Evolutionary conservation across 352 stramenopile species (phyloP), one percentile per base, ranked within the genome.

Genomic region (Phytophthora pinifolia): DNA sequence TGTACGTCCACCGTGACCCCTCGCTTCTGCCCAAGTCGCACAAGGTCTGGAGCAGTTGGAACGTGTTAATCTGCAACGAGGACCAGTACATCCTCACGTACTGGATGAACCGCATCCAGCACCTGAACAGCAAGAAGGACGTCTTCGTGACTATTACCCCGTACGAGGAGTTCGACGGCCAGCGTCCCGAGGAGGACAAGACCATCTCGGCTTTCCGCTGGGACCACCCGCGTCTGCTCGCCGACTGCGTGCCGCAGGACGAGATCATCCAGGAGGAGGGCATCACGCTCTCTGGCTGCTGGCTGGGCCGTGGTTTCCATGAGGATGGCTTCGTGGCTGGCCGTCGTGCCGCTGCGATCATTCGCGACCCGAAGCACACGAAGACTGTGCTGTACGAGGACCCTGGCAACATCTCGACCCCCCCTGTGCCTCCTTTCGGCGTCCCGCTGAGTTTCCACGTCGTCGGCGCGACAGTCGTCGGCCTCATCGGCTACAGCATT

Each of bases 101-200:
- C 75, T 94, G 84, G 84, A 94, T 94, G 79, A 92, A 94, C 70
- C 82, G 84, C 50, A 92, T 94, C 57, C 84, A 94, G 68, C 77
- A 79, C 50, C 73, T 94, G 38, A 87, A 89, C 65, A 88, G 70
- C 65, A 89, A 87, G 66, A 88, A 92, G 62, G 70, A 91, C 52
- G 79, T 94, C 30, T 94, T 94, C 37, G 84, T 94, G 51, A 94
- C 84, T 38, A 94, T 94, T 70, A 92, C 82, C 52, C 72, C 72
- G 29, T 71, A 88, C 55, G 80, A 27, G 22, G 22, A 89, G 45
- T 92, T 88, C 49, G 65, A 67, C 32, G 84, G 79, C 39, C 70
- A 77, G 49, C 78, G 70, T 61, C 84, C 84, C 14, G 64, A 46
- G 18, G 32, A 75, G 25, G 66, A 77, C n/a, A 39, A 74, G 15